Evolutionary conservation across 192 early-diverging fungal genomes (phyloP).

Genomic region (Backusella tarrabulga): DNA sequence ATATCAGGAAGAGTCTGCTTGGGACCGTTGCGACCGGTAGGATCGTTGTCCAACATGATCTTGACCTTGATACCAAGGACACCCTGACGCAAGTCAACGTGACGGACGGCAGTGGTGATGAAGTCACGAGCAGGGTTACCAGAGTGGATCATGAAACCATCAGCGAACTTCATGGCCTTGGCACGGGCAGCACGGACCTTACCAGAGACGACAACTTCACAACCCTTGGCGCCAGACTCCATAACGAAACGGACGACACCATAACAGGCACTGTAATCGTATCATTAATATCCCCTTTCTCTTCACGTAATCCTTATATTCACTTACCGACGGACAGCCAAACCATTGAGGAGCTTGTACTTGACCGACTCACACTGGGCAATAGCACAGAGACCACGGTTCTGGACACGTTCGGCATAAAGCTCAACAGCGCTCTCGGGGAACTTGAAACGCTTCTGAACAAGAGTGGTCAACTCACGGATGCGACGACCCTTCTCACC

Average conservation of each 20-base stretch:
- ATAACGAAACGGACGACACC: conserved; percentile 98
- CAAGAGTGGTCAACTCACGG: conserved; percentile 94
- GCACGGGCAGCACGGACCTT: conserved; percentile 99
- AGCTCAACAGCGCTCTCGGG: conserved; percentile 98
- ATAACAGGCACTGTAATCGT: conserved; percentile 83
- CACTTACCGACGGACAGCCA: conserved; percentile 84
- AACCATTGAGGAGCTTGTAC: conserved; percentile 96
- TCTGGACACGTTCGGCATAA: conserved; percentile 96
- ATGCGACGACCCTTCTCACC: conserved; percentile 99
- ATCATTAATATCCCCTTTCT: background rate
- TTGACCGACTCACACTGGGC: conserved; percentile 98
- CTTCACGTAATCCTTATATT: background rate
- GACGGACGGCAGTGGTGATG: conserved; percentile 95
- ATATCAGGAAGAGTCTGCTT: conserved; percentile 95
- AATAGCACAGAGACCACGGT: conserved; percentile 97
- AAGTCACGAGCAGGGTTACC: conserved; percentile 96
- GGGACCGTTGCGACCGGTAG: conserved; percentile 89
- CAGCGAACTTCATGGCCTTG: conserved; percentile 99
- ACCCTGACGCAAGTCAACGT: conserved; percentile 98
- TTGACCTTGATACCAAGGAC: conserved; percentile 99
- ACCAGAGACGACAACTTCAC: conserved; percentile 98
- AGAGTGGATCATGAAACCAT: conserved; percentile 99
- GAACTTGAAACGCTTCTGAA: conserved; percentile 99
- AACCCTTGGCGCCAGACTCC: conserved; percentile 99
- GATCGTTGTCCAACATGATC: conserved; percentile 98